Evolutionary conservation across 2,329 filamentous ascomycete species (phyloP).

Genomic region (Cordyceps pruinosa): DNA sequence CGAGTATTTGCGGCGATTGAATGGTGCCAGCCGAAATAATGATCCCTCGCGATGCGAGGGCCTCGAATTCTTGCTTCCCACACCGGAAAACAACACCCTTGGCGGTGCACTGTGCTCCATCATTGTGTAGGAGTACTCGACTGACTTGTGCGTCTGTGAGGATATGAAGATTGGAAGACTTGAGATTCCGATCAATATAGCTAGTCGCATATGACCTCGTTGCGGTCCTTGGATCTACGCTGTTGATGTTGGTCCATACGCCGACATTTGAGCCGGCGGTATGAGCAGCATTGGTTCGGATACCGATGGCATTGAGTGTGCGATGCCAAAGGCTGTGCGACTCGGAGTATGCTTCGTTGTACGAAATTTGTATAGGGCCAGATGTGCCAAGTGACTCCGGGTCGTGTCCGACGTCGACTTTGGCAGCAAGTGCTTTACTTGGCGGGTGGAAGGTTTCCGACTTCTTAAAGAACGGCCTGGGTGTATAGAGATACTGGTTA

Average conservation of each 20-base stretch:
- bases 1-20: slow-evolving; percentile 51
- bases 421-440: slow-evolving; percentile 24
- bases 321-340: slow-evolving; percentile 41
- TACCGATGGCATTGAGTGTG: slow-evolving; percentile 38
- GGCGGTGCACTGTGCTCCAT: slow-evolving; percentile 17
- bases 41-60: slow-evolving; percentile 42
- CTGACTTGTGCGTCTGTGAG: slow-evolving; percentile 25
- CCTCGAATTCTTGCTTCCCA: slow-evolving; percentile 29
- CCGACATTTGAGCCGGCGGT: slow-evolving; percentile 44
- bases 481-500: background rate
- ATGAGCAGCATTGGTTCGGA: slow-evolving; percentile 34
- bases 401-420: slow-evolving; percentile 33
- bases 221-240: slow-evolving; percentile 38
- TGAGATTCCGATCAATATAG: slow-evolving; percentile 35
- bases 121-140: slow-evolving; percentile 22
- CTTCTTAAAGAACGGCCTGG: slow-evolving; percentile 43
- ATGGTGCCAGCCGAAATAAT: slow-evolving; percentile 53
- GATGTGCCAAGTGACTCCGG: slow-evolving; percentile 32
- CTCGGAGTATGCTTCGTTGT: slow-evolving; percentile 31
- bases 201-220: slow-evolving; percentile 42
- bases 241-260: slow-evolving; percentile 42
- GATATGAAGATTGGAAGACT: slow-evolving; percentile 36
- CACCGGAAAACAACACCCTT: slow-evolving; percentile 29
- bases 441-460: slow-evolving; percentile 41
- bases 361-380: slow-evolving; percentile 44